phyloP scores from a whole-genome alignment of 176 grass and related monocot genomes.

The Oropetium thomaeum region DNA sequence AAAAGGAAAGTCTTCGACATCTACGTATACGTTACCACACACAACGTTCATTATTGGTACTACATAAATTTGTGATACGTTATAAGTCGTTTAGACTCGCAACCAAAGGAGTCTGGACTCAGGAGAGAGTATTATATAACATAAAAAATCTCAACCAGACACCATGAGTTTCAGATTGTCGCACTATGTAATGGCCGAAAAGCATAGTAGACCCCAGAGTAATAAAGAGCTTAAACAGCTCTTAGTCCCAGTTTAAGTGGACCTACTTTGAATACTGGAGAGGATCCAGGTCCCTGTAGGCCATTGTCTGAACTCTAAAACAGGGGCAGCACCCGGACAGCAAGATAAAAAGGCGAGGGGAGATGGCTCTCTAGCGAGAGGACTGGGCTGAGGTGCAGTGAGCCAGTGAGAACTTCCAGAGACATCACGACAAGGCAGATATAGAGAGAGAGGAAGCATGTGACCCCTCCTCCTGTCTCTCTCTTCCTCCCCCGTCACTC shows the following conservation, averaged over 20 bases:
- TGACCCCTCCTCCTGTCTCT: conserved; percentile 14
- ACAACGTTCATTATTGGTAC: too few species aligned
- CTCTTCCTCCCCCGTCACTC: not conserved
- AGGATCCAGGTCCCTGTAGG: not conserved
- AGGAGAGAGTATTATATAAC: too few species aligned
- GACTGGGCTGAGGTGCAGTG: too few species aligned
- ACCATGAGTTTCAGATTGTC: not conserved
- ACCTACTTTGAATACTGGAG: not conserved
- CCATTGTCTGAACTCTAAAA: conserved; percentile 9
- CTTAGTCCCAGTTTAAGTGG: not conserved
- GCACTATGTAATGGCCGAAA: not conserved
- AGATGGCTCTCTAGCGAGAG: not conserved
- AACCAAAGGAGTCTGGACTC: too few species aligned
- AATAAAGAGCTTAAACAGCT: not conserved
- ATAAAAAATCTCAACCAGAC: not conserved
- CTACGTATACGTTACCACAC: too few species aligned
- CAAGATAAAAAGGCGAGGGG: conserved; percentile 22
- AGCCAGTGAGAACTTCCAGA: not conserved
- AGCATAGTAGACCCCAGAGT: not conserved
- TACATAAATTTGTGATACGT: not conserved
- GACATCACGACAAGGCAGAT: not conserved
- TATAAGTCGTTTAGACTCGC: too few species aligned
- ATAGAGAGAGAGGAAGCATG: conserved; percentile 19
- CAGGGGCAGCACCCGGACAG: conserved; percentile 16
- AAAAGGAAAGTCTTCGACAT: too few species aligned